Percentiles rank a stretch among this genome's conserved stretches.
Conservation (phyloP, 1,139 yeast genomes). For the Candida sp. region DNA sequence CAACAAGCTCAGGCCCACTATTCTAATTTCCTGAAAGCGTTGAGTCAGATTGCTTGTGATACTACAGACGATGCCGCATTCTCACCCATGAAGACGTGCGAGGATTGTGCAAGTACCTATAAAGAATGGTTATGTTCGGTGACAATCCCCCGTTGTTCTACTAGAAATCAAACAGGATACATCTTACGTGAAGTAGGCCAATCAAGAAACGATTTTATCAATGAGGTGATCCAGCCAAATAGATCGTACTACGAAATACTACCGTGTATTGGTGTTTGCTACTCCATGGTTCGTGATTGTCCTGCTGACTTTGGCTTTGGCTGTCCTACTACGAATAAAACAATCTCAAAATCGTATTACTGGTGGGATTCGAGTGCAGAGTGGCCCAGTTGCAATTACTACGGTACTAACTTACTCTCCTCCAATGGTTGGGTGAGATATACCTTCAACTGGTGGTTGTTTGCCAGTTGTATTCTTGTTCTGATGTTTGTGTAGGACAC, state of each 20-base stretch:
- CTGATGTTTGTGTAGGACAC: not conserved
- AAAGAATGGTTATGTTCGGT: constrained; percentile 90
- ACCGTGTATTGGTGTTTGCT: constrained; percentile 84
- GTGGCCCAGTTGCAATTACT: constrained; percentile 46
- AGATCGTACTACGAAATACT: constrained; percentile 68
- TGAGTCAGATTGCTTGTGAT: constrained; percentile 78
- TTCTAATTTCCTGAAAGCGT: constrained; percentile 67
- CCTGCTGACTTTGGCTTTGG: constrained; percentile 71
- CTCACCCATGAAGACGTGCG: constrained; percentile 73
- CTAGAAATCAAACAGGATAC: constrained; percentile 46
- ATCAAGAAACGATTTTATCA: constrained; percentile 63
- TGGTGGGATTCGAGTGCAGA: constrained; percentile 23
- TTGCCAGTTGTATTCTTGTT: not conserved
- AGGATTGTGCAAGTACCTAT: constrained; percentile 69
- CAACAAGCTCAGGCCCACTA: constrained; percentile 53
- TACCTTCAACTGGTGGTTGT: not conserved
- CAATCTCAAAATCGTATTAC: constrained; percentile 46
- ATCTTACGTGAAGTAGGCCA: constrained; percentile 42
- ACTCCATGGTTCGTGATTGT: constrained; percentile 77
- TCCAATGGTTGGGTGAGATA: not conserved
- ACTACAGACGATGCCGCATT: constrained; percentile 64
- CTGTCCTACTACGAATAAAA: constrained; percentile 55
- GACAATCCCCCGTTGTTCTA: constrained; percentile 83
- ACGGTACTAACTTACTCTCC: constrained; percentile 24
- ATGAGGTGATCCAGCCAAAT: constrained; percentile 56